Conservation (phyloP, 2,329 filamentous ascomycete species). For the Cercospora berteroae region DNA sequence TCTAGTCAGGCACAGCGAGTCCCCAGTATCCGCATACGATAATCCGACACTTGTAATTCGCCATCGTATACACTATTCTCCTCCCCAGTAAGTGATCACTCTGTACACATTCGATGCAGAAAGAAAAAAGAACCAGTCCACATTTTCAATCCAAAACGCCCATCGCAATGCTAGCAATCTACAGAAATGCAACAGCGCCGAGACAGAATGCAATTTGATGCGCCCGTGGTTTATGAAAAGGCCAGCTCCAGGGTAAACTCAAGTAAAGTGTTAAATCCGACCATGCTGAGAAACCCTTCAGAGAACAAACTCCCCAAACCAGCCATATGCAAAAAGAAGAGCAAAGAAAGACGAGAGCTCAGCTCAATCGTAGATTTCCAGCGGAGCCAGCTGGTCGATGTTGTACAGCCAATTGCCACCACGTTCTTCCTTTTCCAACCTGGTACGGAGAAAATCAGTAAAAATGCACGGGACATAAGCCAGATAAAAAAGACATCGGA, state of each 20-base stretch:
- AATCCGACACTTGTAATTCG: background rate
- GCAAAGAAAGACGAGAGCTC: background rate
- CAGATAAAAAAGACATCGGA: slow-evolving; percentile 13
- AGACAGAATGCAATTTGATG: background rate
- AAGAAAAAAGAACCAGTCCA: background rate
- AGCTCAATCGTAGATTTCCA: slow-evolving; percentile 74
- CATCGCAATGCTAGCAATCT: background rate
- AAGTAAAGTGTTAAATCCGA: background rate
- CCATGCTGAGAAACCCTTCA: too few relatives aligned
- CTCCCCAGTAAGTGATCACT: background rate
- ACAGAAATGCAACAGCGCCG: background rate
- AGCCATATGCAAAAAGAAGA: background rate
- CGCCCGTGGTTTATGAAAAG: background rate
- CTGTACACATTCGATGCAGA: background rate
- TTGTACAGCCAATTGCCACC: slow-evolving; percentile 96
- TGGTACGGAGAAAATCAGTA: slow-evolving; percentile 32
- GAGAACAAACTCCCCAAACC: too few relatives aligned
- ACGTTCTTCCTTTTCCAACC: slow-evolving; percentile 82
- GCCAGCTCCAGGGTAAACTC: background rate
- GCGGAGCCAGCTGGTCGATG: slow-evolving; percentile 89
- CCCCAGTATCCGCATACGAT: background rate
- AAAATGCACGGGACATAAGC: background rate
- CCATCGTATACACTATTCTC: background rate
- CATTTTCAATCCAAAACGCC: background rate
- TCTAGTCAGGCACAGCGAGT: background rate